phyloP scores from a whole-genome alignment of 2,329 filamentous ascomycete species.

The Celoporthe dispersa region DNA sequence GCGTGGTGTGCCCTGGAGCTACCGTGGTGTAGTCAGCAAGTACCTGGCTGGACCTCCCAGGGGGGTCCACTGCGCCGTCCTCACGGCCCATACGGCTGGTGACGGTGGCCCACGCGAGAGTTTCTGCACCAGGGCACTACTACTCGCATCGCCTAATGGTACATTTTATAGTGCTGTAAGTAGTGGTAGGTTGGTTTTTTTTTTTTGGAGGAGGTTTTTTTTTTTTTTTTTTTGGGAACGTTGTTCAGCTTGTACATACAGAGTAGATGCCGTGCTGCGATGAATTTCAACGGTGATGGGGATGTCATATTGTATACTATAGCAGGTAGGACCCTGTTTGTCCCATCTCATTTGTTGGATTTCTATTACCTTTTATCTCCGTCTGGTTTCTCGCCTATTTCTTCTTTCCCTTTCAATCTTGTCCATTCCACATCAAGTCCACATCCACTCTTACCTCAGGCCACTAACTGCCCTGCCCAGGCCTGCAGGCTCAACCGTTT shows the following conservation, averaged over 20 bases:
- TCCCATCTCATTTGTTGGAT: not conserved
- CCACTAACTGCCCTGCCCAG: not conserved
- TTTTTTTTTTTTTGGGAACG: not conserved
- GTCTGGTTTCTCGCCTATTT: not conserved
- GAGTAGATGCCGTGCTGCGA: not conserved
- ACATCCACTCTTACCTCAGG: constrained; percentile 1
- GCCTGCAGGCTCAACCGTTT: not conserved
- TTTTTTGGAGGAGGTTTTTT: no score
- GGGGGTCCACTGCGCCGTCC: no score
- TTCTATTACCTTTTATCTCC: not conserved
- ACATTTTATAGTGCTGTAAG: not conserved
- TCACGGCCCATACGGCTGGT: no score
- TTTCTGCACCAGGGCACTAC: not conserved
- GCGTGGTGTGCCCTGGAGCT: not conserved
- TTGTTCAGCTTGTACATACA: not conserved
- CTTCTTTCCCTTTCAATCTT: not conserved
- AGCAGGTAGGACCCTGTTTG: not conserved
- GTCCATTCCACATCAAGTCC: not conserved
- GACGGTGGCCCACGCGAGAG: no score
- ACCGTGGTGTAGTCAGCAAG: no score
- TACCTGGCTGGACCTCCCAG: no score
- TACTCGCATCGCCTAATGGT: not conserved
- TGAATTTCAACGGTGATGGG: not conserved
- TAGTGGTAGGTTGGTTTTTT: no score
- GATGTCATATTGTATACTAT: not conserved